Evolutionary conservation across 805 yeast species (phyloP), one percentile per base, ranked within the genome.

Genomic region (Barnettozyma vustinii): DNA sequence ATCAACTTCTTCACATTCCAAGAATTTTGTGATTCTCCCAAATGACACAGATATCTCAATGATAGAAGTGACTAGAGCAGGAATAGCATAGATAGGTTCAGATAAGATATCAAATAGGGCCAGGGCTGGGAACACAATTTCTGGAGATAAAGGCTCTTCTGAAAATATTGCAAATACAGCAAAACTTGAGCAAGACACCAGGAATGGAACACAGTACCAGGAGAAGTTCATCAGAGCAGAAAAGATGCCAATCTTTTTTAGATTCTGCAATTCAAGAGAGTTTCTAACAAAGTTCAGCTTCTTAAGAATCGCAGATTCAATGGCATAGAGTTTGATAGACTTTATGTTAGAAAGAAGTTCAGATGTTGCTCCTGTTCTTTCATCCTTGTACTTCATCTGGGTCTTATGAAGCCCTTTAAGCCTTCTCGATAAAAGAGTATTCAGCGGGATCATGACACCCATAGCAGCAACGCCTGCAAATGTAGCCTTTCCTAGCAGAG

Each of bases 71-170:
- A 83, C 73, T 27, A 79, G 67, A 1, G 73, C 65, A 0, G 91
- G 91, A 44, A 84, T 72, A 10, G 75, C 74, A 57, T 73, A 72
- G 27, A 84, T 75, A 9, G 87, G 87, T 39, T 71, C 77, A 5
- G 82, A 73, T 39, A 84, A 61, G 50, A 83, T 63, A 51, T 79
- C 76, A 56, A 84, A 79, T 46, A 83, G 66, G 1, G 87, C 67
- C 51, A 84, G 68, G 2, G 87, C 80, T 13, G 90, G 89, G 62
- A 83, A 83, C 6, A 82, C 83, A 50, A 83, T 72, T 40, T 83
- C 86, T 12, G 89, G 81, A 6, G 87, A 75, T 55, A 84, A 68
- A 1, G 87, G 84, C 9, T 57, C 58, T 4, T 67, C 62, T 23
- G 74, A 70, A 18, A 70, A 64, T 12, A 72, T 50, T 4, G 83